Percentiles rank a stretch among this genome's conserved stretches.
phyloP scores from a whole-genome alignment of 495 filamentous ascomycete genomes.

The Talaromyces stipitatus region DNA sequence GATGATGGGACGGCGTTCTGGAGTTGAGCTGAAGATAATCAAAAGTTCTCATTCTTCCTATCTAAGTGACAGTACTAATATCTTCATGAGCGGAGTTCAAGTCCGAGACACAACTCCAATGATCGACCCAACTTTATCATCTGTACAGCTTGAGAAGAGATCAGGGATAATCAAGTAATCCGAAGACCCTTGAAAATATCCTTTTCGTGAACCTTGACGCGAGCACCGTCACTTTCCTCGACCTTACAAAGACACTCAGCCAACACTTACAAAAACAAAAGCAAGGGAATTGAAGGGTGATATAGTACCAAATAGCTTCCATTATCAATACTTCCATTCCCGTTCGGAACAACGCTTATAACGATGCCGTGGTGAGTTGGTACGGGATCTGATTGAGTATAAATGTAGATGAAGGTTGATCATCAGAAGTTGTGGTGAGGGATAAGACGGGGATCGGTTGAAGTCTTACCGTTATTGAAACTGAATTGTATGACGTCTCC shows the following conservation, averaged over 20 bases:
- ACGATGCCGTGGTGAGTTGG: neutral
- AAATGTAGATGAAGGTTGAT: too few relatives aligned
- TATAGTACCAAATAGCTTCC: neutral
- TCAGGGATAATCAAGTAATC: neutral
- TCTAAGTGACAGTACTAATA: too few relatives aligned
- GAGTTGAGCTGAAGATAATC: neutral
- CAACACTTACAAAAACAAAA: neutral
- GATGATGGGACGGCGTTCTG: neutral
- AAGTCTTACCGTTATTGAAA: constrained; percentile 4
- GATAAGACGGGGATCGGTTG: neutral
- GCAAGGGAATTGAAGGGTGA: neutral
- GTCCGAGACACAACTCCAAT: neutral
- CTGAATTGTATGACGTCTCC: constrained; percentile 5
- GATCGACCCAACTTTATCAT: neutral
- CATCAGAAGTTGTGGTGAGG: too few relatives aligned
- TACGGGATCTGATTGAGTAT: neutral
- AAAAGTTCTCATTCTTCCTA: neutral
- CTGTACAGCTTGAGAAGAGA: neutral
- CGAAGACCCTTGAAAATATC: constrained; percentile 5
- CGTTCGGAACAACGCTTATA: neutral
- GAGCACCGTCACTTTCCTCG: neutral
- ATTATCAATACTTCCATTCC: neutral
- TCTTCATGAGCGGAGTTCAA: too few relatives aligned
- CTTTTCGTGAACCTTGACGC: neutral
- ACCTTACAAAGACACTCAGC: neutral